These are phyloP conservation scores for Amaranthus hypochondriacus DNA, from an alignment of 148 eudicot genomes.

Conservation along the genomic window DNA sequence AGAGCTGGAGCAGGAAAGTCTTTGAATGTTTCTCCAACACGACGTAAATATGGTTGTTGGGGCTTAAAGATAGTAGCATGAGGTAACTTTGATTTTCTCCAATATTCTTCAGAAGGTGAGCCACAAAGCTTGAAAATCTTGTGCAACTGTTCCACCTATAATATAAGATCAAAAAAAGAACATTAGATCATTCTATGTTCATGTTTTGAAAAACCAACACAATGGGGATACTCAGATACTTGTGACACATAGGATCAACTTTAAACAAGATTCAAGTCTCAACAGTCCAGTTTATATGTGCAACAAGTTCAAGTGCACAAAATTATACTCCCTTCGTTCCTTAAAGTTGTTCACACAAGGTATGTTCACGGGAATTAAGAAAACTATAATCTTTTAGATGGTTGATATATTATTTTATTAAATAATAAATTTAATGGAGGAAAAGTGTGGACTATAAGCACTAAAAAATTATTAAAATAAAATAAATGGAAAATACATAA, in stretches of 20 bases:
- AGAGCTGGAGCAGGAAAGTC: conserved; percentile 80
- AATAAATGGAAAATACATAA: no score
- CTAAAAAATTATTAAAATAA: no score
- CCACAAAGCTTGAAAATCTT: conserved; percentile 98
- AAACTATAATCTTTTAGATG: no score
- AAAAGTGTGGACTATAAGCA: no score
- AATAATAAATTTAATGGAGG: no score
- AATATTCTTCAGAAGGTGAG: conserved; percentile 95
- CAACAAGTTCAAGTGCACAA: not conserved
- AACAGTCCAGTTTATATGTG: not conserved
- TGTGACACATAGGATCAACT: not conserved
- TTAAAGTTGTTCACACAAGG: no score
- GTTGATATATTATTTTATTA: no score
- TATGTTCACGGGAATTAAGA: no score
- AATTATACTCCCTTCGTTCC: no score
- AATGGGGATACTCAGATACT: not conserved
- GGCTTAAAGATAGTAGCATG: conserved; percentile 94
- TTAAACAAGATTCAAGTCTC: not conserved
- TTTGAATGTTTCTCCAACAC: conserved; percentile 76
- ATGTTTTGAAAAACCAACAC: not conserved
- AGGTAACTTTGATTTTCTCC: conserved; percentile 87
- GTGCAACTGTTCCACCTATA: conserved; percentile 92
- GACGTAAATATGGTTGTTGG: conserved; percentile 72
- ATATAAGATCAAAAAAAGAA: conserved; percentile 8
- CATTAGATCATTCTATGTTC: conserved; percentile 4